These are phyloP conservation scores for Oryza coarctata DNA, from an alignment of 176 grass and related monocot species.

Conservation along the genomic window DNA sequence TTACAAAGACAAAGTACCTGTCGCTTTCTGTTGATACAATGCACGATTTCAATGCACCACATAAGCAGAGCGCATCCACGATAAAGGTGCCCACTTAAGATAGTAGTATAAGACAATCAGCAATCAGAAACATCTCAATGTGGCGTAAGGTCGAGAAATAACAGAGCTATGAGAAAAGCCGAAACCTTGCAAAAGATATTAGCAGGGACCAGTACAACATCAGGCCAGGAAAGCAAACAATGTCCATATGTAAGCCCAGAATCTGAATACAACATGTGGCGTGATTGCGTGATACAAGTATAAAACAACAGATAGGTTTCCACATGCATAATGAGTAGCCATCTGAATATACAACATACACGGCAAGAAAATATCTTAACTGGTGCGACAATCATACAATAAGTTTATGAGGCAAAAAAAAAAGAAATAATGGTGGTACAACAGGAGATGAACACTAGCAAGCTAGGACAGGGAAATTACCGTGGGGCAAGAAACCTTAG, in stretches of 20 bases:
- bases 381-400: slow-evolving; percentile 12
- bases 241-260: neutral
- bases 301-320: slow-evolving; percentile 1
- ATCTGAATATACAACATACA: neutral
- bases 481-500: slow-evolving; percentile 18
- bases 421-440: slow-evolving; percentile 1
- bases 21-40: neutral
- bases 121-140: neutral
- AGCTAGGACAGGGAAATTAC: neutral
- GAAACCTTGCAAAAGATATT: neutral
- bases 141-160: neutral
- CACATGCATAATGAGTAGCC: neutral
- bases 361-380: slow-evolving; percentile 3
- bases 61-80: neutral
- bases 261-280: slow-evolving; percentile 4
- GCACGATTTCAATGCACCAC: neutral
- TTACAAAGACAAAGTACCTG: neutral
- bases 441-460: neutral
- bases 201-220: neutral
- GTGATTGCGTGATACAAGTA: neutral
- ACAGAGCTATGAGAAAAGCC: neutral
- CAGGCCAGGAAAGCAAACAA: neutral
- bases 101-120: neutral
- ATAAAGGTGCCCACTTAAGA: neutral
- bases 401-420: neutral